Base-by-base conservation (phyloP, 805 yeast genomes). In the Myxozyma melibiosi region DNA sequence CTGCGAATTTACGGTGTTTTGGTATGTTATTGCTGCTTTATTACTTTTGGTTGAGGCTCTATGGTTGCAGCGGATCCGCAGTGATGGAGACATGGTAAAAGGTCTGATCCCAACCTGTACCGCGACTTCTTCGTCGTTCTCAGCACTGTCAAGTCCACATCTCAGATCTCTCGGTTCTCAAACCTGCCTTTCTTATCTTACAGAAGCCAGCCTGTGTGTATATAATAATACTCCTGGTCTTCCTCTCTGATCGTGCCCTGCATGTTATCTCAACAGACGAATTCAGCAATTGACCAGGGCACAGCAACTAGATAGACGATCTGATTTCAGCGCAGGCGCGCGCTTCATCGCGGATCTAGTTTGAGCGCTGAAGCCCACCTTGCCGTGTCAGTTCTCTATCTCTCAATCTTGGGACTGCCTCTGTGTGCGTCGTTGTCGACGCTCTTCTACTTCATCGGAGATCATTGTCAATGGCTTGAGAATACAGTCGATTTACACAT, bases 391-490 rank as follows among this genome's bases (percentile, higher is more conserved):
- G n/a, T n/a, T n/a, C 9, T 39, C 41, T 22, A 22, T 34, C 38
- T 46, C 50, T 30, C 18, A 46, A 39, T 33, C 3, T 37, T 55
- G 59, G 59, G 59, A 55, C 55, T 42, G 45, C 16, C 39, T 45
- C 38, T 42, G 14, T 34, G 11, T 27, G 13, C 41, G 6, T 30
- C 4, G 13, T 6, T 4, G 5, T 16, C 20, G 2, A 39, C 25
- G 18, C 4, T 34, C 39, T 7, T 20, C 11, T 38, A 38, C 4
- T 13, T 16, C 53, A 13, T 41, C 53, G 14, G 44, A 14, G 50
- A 28, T 25, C 43, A 35, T 35, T n/a, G 55, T 55, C 59, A 55
- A 50, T 55, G 59, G 59, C 59, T 44, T 44, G 51, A 55, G 59
- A 39, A 55, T 39, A 55, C 54, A 55, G 24, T 7, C 22, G n/a